Conservation (phyloP, 306 rosid species). For the Ammopiptanthus mongolicus region DNA sequence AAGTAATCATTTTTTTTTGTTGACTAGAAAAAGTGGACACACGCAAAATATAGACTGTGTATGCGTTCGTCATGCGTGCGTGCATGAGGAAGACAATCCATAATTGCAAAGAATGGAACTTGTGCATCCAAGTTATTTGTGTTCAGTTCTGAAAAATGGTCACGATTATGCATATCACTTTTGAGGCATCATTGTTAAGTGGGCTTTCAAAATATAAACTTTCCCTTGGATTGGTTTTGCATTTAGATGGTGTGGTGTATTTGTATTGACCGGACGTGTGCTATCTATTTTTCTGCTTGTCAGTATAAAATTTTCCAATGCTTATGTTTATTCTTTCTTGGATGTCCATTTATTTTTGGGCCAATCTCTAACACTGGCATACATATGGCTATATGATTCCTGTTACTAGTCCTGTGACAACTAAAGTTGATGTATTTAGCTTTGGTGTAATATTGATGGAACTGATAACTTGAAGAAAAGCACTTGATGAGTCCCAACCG, state of each 20-base stretch:
- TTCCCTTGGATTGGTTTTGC: not conserved
- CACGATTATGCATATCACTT: not conserved
- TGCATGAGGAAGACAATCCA: too few species aligned
- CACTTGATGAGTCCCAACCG: constrained; percentile 90
- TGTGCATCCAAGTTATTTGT: not conserved
- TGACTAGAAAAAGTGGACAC: too few species aligned
- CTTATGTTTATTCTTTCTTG: not conserved
- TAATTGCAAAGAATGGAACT: too few species aligned
- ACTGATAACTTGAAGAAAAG: constrained; percentile 75
- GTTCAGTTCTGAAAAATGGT: not conserved
- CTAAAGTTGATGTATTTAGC: constrained; percentile 82
- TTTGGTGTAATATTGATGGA: constrained; percentile 97
- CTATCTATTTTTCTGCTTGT: not conserved
- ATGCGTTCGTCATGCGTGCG: too few species aligned
- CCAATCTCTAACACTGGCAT: not conserved
- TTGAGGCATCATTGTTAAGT: not conserved
- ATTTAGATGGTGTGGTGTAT: not conserved
- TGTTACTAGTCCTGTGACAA: constrained; percentile 92
- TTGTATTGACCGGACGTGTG: not conserved
- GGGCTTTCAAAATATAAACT: not conserved
- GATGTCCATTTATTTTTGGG: not conserved
- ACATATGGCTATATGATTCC: constrained; percentile 24
- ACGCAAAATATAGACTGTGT: too few species aligned
- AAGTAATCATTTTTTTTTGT: too few species aligned
- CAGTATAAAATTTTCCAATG: not conserved